These are phyloP conservation scores for Carex myosuroides DNA, from an alignment of 176 grass and related monocot species.

Conservation along the genomic window DNA sequence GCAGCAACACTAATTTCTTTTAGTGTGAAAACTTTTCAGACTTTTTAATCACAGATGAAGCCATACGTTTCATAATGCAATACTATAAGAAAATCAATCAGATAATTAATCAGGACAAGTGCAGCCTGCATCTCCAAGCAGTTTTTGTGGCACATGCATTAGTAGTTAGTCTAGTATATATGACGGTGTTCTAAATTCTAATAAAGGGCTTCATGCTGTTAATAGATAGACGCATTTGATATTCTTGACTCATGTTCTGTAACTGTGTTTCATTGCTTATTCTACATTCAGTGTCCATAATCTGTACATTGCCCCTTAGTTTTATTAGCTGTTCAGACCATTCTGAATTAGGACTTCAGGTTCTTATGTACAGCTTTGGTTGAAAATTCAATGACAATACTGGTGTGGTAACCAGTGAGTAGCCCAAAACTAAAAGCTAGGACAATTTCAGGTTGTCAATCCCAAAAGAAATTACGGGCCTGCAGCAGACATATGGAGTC, in stretches of 20 bases:
- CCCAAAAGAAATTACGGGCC: constrained; percentile 69
- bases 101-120: not conserved
- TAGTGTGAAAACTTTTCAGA: too few species aligned
- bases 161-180: not conserved
- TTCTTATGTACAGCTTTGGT: not conserved
- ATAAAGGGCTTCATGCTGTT: not conserved
- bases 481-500: constrained; percentile 86
- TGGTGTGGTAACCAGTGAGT: not conserved
- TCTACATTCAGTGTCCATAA: not conserved
- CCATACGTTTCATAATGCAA: too few species aligned
- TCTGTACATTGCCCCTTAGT: not conserved
- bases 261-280: not conserved
- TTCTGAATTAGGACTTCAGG: not conserved
- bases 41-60: too few species aligned
- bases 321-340: not conserved
- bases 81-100: too few species aligned
- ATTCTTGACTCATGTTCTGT: not conserved
- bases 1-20: not conserved
- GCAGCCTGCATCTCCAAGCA: not conserved
- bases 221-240: not conserved
- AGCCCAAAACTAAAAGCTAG: not conserved
- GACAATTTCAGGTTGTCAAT: constrained; percentile 59
- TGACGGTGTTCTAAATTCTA: not conserved
- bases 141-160: not conserved
- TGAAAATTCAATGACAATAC: not conserved